Evolutionary conservation across 805 yeast species (phyloP), one percentile per base, ranked within the genome.

Genomic region (Starmerella lactis-condensi): DNA sequence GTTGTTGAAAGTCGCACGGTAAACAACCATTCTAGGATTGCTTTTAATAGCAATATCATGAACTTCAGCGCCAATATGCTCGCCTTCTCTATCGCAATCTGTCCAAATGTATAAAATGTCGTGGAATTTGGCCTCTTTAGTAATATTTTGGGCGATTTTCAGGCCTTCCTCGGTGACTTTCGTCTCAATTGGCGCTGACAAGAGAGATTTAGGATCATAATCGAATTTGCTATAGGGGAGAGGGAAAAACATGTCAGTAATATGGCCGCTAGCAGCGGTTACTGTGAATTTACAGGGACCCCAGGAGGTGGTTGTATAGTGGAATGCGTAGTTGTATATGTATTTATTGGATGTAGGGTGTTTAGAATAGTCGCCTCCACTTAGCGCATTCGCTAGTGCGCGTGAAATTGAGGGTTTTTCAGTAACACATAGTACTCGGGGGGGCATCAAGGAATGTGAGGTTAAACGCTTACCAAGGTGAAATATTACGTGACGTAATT

Each of bases 1-100:
- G 54, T 89, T 94, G 23, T 93, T 81, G 53, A 89, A 89, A 35
- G 64, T 67, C 2, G 93, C 92, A 31, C 99, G 57, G 60, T 67
- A 70, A 3, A 74, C 59, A 20, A 62, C 60, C 26, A 81, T 46
- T 2, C 54, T 39, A 1, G 53, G 43, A 46, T 75, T 74, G 5
- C 53, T 57, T 38, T 59, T 60, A 30, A 50, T 48, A 0, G 93
- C 94, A n/a, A 72, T 73, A 32, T 70, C 62, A 22, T 68, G 61
- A 11, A 91, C 69, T 45, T 83, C 93, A 57, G 63, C 69, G 0
- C 95, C 96, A 34, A 83, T 83, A 51, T 71, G 75, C 51, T 83
- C 96, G 2, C 96, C 96, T 50, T 83, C 96, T 22, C 95, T 61
- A 61, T 83, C 96, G 54, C 98, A 89, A 62, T 89, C 99, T 1